phyloP scores from a whole-genome alignment of 1,139 yeast genomes.

The Kazachstania sp. region DNA sequence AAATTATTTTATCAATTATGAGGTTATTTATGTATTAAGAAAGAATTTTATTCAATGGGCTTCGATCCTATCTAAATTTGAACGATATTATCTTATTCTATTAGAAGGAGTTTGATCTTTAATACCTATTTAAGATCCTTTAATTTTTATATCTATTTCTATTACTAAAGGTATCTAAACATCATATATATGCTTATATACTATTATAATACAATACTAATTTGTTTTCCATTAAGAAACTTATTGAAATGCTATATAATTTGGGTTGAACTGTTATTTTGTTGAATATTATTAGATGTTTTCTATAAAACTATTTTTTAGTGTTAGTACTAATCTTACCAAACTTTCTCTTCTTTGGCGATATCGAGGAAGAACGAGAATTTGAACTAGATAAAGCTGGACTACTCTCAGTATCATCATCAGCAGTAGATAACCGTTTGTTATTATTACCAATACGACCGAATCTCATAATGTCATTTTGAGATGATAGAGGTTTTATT shows the following conservation, averaged over 20 bases:
- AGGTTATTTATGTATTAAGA: neutral
- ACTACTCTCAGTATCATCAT: too few species aligned
- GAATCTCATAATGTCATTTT: too few species aligned
- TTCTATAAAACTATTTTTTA: neutral
- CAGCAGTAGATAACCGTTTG: too few species aligned
- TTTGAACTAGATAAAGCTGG: too few species aligned
- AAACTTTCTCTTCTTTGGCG: constrained; percentile 8
- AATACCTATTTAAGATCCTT: neutral
- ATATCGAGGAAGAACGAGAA: neutral
- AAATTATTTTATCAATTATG: constrained; percentile 1
- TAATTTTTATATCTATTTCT: neutral
- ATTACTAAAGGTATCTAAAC: neutral
- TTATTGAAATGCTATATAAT: neutral
- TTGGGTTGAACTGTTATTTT: neutral
- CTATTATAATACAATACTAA: constrained; percentile 1
- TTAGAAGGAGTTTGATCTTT: neutral
- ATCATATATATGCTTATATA: neutral
- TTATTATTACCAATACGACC: too few species aligned
- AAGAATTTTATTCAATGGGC: neutral
- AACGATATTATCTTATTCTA: neutral
- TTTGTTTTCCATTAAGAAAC: neutral
- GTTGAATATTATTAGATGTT: too few species aligned
- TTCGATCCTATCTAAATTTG: neutral
- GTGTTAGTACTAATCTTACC: constrained; percentile 8
- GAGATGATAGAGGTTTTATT: too few species aligned